Evolutionary conservation across 2,329 filamentous ascomycete genomes (phyloP).

Genomic region (Thyridium curvatum): DNA sequence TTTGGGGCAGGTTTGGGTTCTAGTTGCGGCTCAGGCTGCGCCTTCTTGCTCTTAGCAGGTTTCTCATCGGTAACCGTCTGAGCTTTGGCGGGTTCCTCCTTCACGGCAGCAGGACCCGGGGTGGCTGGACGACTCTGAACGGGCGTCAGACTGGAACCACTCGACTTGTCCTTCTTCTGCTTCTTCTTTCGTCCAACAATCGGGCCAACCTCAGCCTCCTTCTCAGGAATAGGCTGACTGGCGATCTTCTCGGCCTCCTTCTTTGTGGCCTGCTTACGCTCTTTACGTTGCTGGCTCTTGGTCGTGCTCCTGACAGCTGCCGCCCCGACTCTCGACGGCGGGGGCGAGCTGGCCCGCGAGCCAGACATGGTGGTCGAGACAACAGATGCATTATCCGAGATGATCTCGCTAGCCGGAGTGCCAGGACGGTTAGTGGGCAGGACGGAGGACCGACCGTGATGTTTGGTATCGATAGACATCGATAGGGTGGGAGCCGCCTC

Average conservation of each 20-base stretch:
- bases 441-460: constrained; percentile 21
- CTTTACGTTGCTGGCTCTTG: constrained; percentile 74
- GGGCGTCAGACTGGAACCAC: constrained; percentile 16
- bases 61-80: too few species aligned
- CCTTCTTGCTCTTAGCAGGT: neutral
- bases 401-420: constrained; percentile 65
- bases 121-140: constrained; percentile 13
- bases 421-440: constrained; percentile 44
- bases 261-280: constrained; percentile 61
- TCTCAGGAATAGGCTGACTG: constrained; percentile 40
- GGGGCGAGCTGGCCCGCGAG: constrained; percentile 67
- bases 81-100: constrained; percentile 1
- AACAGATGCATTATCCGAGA: constrained; percentile 72
- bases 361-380: constrained; percentile 63
- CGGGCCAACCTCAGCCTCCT: constrained; percentile 55
- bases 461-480: constrained; percentile 9
- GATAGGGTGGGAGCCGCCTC: constrained; percentile 39
- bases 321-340: constrained; percentile 58
- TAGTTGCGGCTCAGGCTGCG: too few species aligned
- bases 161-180: constrained; percentile 64
- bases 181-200: constrained; percentile 80
- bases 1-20: constrained; percentile 2
- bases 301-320: constrained; percentile 64
- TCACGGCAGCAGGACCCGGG: constrained; percentile 3
- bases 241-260: constrained; percentile 52